A percentile compares a stretch with the other conserved stretches of the same genome.
Evolutionary conservation across 495 filamentous ascomycete genomes (phyloP).

Genomic region (Aspergillus ellipticus): DNA sequence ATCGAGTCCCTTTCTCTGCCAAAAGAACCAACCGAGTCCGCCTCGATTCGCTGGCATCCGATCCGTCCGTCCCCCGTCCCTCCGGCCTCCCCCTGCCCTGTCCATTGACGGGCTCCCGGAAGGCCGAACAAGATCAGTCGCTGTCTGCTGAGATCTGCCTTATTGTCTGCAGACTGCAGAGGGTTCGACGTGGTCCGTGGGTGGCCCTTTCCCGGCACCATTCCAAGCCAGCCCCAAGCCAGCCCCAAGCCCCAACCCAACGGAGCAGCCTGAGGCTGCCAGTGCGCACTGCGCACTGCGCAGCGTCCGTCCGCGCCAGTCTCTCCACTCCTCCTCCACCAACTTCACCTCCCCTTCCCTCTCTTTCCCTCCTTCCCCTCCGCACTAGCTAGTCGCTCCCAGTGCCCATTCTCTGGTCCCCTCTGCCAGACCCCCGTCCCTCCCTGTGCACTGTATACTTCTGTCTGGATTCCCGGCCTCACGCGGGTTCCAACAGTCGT

Average conservation of each 20-base stretch:
- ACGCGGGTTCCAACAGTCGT: slow-evolving; percentile 17
- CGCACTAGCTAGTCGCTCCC: background rate
- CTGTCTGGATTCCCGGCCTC: slow-evolving; percentile 16
- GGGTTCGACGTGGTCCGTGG: slow-evolving; percentile 13
- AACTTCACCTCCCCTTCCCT: slow-evolving; percentile 3
- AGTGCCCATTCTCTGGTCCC: background rate
- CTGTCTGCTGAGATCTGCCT: background rate
- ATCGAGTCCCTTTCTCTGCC: background rate
- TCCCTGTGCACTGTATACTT: slow-evolving; percentile 4
- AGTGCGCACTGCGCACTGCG: background rate
- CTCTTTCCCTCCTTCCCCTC: slow-evolving; percentile 7
- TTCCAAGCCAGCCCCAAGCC: no score
- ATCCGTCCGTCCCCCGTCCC: background rate
- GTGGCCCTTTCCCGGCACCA: background rate
- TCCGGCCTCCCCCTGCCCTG: slow-evolving; percentile 5
- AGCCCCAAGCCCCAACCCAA: slow-evolving; percentile 11
- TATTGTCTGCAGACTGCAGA: slow-evolving; percentile 5
- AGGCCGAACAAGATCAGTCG: background rate
- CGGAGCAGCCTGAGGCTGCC: slow-evolving; percentile 10
- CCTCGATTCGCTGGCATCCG: background rate
- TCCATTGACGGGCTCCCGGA: background rate
- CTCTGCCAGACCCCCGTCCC: background rate
- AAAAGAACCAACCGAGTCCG: background rate
- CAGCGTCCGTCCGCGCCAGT: background rate
- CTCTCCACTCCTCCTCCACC: slow-evolving; percentile 12